Percentiles rank a stretch among this genome's conserved stretches.
These are phyloP conservation scores for Nicotiana noctiflora DNA, from an alignment of 257 asterid genomes.

Conservation along the genomic window DNA sequence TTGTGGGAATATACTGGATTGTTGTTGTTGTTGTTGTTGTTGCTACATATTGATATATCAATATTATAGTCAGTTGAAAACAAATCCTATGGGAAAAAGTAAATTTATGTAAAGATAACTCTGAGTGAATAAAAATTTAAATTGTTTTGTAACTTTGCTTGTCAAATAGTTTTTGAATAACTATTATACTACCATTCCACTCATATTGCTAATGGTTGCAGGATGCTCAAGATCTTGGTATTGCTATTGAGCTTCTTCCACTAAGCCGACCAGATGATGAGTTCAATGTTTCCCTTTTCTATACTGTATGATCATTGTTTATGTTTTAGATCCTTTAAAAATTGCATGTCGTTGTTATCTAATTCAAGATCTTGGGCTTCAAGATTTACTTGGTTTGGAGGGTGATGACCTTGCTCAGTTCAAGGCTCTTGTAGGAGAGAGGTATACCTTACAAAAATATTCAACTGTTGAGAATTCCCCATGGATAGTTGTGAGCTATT, in stretches of 20 bases:
- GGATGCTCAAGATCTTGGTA: conserved; percentile 98
- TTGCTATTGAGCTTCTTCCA: conserved; percentile 86
- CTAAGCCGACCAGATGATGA: conserved; percentile 66
- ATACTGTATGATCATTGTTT: conserved; percentile 59
- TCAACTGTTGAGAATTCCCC: neutral
- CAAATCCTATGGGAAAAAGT: neutral
- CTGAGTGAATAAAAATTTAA: neutral
- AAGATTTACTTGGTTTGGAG: conserved; percentile 88
- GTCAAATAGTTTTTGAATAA: conserved; percentile 1
- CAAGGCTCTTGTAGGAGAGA: conserved; percentile 66
- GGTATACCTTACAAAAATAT: conserved; percentile 34
- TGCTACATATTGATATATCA: neutral
- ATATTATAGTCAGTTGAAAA: neutral
- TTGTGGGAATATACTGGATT: too few relatives aligned
- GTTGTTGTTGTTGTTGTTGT: too few relatives aligned
- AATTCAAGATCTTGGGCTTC: conserved; percentile 23
- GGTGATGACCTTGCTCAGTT: conserved; percentile 68
- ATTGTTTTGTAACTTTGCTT: neutral
- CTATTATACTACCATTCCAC: neutral
- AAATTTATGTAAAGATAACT: neutral
- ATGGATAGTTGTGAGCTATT: conserved; percentile 4
- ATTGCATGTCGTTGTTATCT: neutral
- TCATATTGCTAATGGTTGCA: conserved; percentile 20
- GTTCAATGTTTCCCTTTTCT: conserved; percentile 68
- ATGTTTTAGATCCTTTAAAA: neutral